phyloP scores from a whole-genome alignment of 2,329 filamentous ascomycete genomes.

The Arachnopeziza araneosa region DNA sequence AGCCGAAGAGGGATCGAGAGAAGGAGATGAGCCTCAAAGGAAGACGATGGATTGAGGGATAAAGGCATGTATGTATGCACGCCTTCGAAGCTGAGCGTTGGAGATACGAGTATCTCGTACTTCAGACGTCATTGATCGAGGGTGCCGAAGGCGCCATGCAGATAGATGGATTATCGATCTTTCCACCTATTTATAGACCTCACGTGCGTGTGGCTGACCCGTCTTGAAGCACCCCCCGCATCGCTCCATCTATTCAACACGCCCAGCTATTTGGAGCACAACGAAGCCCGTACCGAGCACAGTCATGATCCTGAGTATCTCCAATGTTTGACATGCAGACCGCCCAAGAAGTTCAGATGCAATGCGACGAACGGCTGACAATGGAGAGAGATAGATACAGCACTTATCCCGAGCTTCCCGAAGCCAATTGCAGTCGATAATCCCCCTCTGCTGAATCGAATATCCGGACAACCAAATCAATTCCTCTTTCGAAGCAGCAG shows the following conservation, averaged over 20 bases:
- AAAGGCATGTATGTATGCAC: background rate
- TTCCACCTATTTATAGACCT: background rate
- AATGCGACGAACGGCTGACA: too few relatives aligned
- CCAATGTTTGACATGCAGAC: background rate
- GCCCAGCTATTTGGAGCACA: background rate
- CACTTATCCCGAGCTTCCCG: too few relatives aligned
- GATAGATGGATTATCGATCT: too few relatives aligned
- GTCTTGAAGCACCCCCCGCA: background rate
- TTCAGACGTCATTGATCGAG: too few relatives aligned
- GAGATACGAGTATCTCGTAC: background rate
- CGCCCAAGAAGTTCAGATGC: background rate
- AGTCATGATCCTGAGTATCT: background rate
- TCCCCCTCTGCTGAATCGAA: too few relatives aligned
- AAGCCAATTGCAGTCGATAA: too few relatives aligned
- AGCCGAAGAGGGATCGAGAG: conserved; percentile 9
- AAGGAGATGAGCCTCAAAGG: background rate
- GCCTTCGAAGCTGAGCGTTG: background rate
- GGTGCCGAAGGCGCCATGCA: too few relatives aligned
- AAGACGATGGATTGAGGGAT: background rate
- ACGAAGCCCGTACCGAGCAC: background rate
- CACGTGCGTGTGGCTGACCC: background rate
- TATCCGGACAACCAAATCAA: too few relatives aligned
- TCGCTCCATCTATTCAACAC: background rate
- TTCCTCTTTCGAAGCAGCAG: too few relatives aligned
- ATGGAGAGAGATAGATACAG: too few relatives aligned